Base-by-base conservation (phyloP, 2,329 filamentous ascomycete species). In the Cladosporium sp. region DNA sequence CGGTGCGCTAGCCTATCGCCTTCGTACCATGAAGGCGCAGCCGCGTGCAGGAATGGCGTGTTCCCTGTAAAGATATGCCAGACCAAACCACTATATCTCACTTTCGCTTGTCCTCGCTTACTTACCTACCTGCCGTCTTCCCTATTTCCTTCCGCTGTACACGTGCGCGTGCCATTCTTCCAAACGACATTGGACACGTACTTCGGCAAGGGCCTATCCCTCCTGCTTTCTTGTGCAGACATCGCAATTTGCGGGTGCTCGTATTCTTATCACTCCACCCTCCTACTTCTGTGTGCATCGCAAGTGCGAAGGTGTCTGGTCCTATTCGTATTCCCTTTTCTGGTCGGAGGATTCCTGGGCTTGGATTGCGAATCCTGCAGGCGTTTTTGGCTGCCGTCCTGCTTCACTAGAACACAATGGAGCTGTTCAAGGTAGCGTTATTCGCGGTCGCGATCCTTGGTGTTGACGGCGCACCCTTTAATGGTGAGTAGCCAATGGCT, bases 51-150 rank as follows among this genome's bases (percentile, higher is more conserved):
- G 28, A 55, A 18, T 31, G 29, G 52, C 52, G 52, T 55, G 14
- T 29, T 33, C 52, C 52, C 18, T 55, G 52, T 55, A 55, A n/a
- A 31, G 28, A 33, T 33, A 55, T 18, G 29, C 28, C 28, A 31
- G 18, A 5, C 26, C 28, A 55, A 33, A 33, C 18, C 29, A 55
- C 52, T 55, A 55, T 53, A 53, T 33, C 52, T 33, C 52, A 55
- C 28, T 55, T 21, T 31, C 52, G 52, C 52, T 55, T 55, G 52
- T 55, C 52, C n/a, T 55, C 52, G 52, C 52, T 55, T 55, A 55
- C 52, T 6, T 18, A 31, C 52, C 23, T 33, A 55, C 28, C 52
- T 29, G 18, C 31, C 11, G n/a, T 33, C n/a, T 55, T 29, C 52
- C 18, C 28, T 55, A 16, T 55, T 55, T 31, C n/a, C 26, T 11